Evolutionary conservation across 225 moss, liverwort and hornwort genomes (phyloP).

Genomic region (Ulota crispa): DNA sequence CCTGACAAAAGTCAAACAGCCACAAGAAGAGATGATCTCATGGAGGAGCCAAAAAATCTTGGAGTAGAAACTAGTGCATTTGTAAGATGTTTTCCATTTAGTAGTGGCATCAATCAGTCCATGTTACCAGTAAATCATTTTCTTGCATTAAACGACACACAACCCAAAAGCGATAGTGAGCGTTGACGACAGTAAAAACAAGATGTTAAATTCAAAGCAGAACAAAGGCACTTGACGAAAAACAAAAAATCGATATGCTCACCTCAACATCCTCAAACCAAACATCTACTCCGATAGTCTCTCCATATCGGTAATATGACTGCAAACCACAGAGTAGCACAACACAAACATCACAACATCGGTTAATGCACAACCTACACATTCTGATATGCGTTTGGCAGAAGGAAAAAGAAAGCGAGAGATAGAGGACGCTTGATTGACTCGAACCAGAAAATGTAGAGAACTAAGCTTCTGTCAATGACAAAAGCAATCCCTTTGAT

Average conservation of each 20-base stretch:
- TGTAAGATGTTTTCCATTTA: neutral
- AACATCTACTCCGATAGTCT: slow-evolving; percentile 80
- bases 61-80: neutral
- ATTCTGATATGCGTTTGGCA: neutral
- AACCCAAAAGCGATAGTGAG: neutral
- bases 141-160: slow-evolving; percentile 5
- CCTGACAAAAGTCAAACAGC: slow-evolving; percentile 42
- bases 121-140: neutral
- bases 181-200: neutral
- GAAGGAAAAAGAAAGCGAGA: neutral
- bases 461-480: neutral
- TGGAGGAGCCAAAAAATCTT: neutral
- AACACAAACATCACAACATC: slow-evolving; percentile 14
- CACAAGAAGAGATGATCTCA: slow-evolving; percentile 11
- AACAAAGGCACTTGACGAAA: slow-evolving; percentile 3
- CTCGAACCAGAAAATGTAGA: neutral
- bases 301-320: slow-evolving; percentile 90
- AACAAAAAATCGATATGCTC: slow-evolving; percentile 1
- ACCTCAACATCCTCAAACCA: slow-evolving; percentile 99
- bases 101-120: neutral
- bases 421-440: neutral
- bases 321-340: slow-evolving; percentile 43
- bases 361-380: slow-evolving; percentile 9
- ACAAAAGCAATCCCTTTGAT: neutral
- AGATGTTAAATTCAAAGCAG: neutral